Evolutionary conservation across 169 alveolate species (phyloP), one percentile per base, ranked within the genome.

Genomic region (Neospora caninum): DNA sequence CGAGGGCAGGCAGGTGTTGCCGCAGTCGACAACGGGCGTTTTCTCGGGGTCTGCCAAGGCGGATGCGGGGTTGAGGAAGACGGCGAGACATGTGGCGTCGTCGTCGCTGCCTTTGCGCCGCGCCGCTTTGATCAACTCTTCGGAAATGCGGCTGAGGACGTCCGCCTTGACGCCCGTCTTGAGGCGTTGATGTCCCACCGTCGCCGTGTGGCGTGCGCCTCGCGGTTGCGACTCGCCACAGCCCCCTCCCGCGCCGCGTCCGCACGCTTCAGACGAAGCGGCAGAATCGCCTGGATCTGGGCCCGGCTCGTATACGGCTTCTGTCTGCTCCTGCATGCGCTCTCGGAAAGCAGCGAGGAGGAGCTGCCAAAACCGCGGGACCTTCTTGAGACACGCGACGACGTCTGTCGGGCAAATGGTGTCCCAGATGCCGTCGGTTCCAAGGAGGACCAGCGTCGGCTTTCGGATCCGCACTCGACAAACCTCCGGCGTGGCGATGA

Each of bases 371-470:
- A 91, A 43, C 36, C n/a, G 58, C 29, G 43, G 54, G 16, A 49
- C 84, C 64, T 91, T 45, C 58, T 49, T 39, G 83, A 91, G 6
- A n/a, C 67, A n/a, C 29, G 22, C 36, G 34, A 80, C 67, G 45
- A 91, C 7, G n/a, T 91, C 91, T 4, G 49, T 10, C 49, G 88
- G 64, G 67, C 42, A 38, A 64, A 91, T 20, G n/a, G 25, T 22
- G 64, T 93, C 95, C 95, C 95, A 93, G 36, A 93, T 10, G 22
- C 95, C 95, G 42, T 93, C 95, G 42, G 94, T 69, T 20, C 83
- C 95, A 0, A 93, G 73, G 70, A 93, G 87, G 39, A 93, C 43
- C 34, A 93, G 36, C 45, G 94, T 41, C 34, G 95, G 95, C 45
- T n/a, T 31, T 22, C 38, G 0, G 13, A 93, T 13, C 16, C 45